Conservation (phyloP, 768 basidiomycete species). For the Fistulinella prunicolor region DNA sequence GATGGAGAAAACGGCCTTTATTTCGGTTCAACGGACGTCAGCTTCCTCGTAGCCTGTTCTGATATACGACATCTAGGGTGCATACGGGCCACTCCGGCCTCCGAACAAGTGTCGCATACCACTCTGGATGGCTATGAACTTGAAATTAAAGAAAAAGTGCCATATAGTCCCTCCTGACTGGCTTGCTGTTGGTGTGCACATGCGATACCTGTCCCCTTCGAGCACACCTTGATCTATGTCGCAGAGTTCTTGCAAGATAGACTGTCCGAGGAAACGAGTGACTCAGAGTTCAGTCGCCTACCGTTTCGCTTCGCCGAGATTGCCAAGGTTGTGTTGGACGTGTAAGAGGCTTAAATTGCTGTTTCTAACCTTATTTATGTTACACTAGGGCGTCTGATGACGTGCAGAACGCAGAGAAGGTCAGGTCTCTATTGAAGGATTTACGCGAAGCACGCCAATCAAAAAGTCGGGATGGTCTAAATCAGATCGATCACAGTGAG, state of each 20-base stretch:
- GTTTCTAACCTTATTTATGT: neutral
- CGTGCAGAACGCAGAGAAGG: conserved; percentile 75
- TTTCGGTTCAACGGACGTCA: conserved; percentile 58
- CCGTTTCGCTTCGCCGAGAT: conserved; percentile 91
- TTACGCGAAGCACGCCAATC: conserved; percentile 95
- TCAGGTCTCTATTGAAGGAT: conserved; percentile 86
- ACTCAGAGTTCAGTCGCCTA: conserved; percentile 70
- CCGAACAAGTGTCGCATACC: conserved; percentile 86
- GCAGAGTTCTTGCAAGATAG: conserved; percentile 80
- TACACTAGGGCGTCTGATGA: conserved; percentile 81
- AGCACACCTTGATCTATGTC: neutral
- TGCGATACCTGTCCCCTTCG: neutral
- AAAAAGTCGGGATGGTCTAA: conserved; percentile 85
- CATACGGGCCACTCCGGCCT: conserved; percentile 89
- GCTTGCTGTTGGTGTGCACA: conserved; percentile 73
- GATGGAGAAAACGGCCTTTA: conserved; percentile 90
- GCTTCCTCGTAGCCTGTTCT: conserved; percentile 6
- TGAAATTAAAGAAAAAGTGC: conserved; percentile 94
- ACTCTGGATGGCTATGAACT: conserved; percentile 91
- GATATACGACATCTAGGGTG: conserved; percentile 53
- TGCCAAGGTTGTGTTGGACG: conserved; percentile 88
- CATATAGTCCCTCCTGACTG: conserved; percentile 88
- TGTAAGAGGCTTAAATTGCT: conserved; percentile 49
- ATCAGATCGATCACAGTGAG: conserved; percentile 76
- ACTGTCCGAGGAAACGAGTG: conserved; percentile 69